These are phyloP conservation scores for Solanum ossicruentum DNA, from an alignment of 257 asterid species.

Conservation along the genomic window DNA sequence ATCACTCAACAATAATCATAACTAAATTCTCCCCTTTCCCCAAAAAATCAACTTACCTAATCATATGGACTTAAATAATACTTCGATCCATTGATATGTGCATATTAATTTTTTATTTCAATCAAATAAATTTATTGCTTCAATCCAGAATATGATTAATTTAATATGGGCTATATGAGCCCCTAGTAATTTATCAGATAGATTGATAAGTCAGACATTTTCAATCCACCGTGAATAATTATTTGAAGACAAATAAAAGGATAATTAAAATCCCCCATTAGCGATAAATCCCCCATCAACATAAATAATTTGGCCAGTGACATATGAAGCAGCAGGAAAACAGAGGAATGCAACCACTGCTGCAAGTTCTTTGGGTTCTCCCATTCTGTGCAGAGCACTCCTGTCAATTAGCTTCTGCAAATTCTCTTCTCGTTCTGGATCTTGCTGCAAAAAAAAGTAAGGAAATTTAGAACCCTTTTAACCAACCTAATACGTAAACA, in stretches of 20 bases:
- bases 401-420: background rate
- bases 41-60: too few species aligned
- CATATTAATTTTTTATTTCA: too few species aligned
- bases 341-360: slow-evolving; percentile 2
- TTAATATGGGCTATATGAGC: too few species aligned
- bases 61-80: too few species aligned
- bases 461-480: background rate
- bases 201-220: too few species aligned
- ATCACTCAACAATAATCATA: too few species aligned
- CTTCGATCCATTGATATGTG: too few species aligned
- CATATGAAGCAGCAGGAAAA: slow-evolving; percentile 4
- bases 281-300: background rate
- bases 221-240: background rate
- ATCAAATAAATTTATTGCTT: too few species aligned
- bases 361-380: background rate
- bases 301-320: background rate
- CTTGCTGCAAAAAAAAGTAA: background rate
- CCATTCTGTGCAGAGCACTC: background rate
- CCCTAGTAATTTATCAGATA: too few species aligned
- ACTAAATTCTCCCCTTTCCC: too few species aligned
- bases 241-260: background rate
- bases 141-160: too few species aligned
- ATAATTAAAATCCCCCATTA: background rate
- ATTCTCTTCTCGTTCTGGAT: background rate
- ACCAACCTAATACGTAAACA: background rate